Conservation (phyloP, 164 flowering plant species). For the Piper longum region DNA sequence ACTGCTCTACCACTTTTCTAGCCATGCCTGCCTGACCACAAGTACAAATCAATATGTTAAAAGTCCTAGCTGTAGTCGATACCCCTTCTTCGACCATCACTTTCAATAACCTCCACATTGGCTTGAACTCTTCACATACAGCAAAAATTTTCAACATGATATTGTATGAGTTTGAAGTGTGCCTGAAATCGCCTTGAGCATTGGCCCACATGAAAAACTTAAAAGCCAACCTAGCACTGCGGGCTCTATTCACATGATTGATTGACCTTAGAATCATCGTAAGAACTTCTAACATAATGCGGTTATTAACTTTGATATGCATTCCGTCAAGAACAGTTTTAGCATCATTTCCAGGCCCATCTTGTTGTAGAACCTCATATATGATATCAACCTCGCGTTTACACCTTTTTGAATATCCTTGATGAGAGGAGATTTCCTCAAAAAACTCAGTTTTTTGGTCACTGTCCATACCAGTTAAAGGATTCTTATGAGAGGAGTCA, state of each 20-base stretch:
- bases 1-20: conserved; percentile 60
- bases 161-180: conserved; percentile 53
- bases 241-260: conserved; percentile 23
- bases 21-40: conserved; percentile 71
- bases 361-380: conserved; percentile 45
- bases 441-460: conserved; percentile 4
- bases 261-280: conserved; percentile 33
- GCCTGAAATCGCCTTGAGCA: conserved; percentile 42
- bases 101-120: conserved; percentile 73
- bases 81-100: conserved; percentile 75
- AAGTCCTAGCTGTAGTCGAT: conserved; percentile 56
- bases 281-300: conserved; percentile 63
- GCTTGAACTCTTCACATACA: conserved; percentile 53
- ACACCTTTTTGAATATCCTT: conserved; percentile 14
- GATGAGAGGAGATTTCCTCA: conserved; percentile 9
- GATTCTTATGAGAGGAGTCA: neutral
- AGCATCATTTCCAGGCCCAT: conserved; percentile 64
- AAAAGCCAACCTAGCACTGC: conserved; percentile 56
- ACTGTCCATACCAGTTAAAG: conserved; percentile 1
- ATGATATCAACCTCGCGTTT: conserved; percentile 32
- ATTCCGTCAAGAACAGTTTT: conserved; percentile 36
- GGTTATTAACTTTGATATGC: conserved; percentile 34
- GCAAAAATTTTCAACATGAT: conserved; percentile 72
- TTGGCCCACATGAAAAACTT: conserved; percentile 78
- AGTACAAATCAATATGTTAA: conserved; percentile 67